These are phyloP conservation scores for Talaromyces sp. DNA, from an alignment of 2,329 filamentous ascomycete species.

Conservation along the genomic window DNA sequence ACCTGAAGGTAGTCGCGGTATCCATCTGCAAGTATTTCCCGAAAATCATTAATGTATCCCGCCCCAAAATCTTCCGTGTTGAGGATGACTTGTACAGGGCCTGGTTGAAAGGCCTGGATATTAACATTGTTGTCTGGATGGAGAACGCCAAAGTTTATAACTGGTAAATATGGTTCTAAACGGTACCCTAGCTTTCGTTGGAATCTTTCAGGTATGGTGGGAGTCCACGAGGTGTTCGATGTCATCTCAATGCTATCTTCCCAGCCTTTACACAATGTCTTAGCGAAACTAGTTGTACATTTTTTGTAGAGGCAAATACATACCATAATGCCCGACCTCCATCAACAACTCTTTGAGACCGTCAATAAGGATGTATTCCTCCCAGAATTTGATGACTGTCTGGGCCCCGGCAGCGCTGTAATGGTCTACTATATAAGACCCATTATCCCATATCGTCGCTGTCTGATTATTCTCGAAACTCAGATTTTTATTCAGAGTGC, in stretches of 20 bases:
- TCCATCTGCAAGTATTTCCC: slow-evolving; percentile 21
- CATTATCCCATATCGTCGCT: slow-evolving; percentile 27
- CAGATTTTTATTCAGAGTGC: slow-evolving; percentile 23
- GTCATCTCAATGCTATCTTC: slow-evolving; percentile 32
- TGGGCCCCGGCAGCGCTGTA: slow-evolving; percentile 35
- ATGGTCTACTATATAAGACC: slow-evolving; percentile 35
- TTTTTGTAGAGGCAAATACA: too few species aligned
- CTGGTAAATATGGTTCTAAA: slow-evolving; percentile 32
- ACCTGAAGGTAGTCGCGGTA: slow-evolving; percentile 34
- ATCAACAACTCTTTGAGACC: slow-evolving; percentile 26
- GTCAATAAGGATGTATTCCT: slow-evolving; percentile 34
- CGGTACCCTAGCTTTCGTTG: slow-evolving; percentile 32
- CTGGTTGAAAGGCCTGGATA: too few species aligned
- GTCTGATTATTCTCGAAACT: slow-evolving; percentile 21
- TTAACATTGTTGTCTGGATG: too few species aligned
- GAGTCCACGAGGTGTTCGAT: slow-evolving; percentile 38
- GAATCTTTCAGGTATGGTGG: slow-evolving; percentile 29
- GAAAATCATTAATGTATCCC: neutral
- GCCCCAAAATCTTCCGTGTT: too few species aligned
- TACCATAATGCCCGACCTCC: slow-evolving; percentile 31
- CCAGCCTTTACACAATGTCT: slow-evolving; percentile 14
- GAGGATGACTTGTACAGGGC: too few species aligned
- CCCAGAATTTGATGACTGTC: slow-evolving; percentile 33
- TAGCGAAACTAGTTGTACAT: too few species aligned
- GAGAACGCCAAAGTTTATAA: slow-evolving; percentile 21